A percentile compares a stretch with the other conserved stretches of the same genome.
phyloP scores from a whole-genome alignment of 2,329 filamentous ascomycete species.

The Aspergillus sp. region DNA sequence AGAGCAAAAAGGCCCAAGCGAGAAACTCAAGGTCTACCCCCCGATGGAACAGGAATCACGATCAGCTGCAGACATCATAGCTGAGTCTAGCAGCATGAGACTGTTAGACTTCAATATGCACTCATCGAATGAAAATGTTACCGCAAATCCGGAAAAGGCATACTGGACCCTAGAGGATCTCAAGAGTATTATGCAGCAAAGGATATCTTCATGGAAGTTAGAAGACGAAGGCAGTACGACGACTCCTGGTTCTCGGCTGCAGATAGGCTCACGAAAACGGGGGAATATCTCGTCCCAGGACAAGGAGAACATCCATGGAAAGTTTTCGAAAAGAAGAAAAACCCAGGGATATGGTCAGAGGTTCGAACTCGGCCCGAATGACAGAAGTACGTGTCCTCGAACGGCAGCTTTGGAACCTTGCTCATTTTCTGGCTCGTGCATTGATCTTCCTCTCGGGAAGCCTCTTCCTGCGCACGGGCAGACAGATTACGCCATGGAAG shows the following conservation, averaged over 20 bases:
- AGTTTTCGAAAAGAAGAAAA: background rate
- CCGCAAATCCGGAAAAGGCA: background rate
- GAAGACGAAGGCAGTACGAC: background rate
- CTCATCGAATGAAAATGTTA: background rate
- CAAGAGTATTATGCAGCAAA: slow-evolving; percentile 18
- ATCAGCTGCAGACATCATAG: background rate
- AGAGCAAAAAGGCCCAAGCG: background rate
- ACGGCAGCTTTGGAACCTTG: background rate
- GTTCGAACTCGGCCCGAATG: background rate
- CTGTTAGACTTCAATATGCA: slow-evolving; percentile 18
- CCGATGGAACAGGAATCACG: background rate
- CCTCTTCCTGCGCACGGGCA: background rate
- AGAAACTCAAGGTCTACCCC: background rate
- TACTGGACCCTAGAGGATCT: slow-evolving; percentile 28
- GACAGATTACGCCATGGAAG: background rate
- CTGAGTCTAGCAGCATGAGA: slow-evolving; percentile 1
- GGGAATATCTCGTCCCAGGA: background rate
- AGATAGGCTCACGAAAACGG: slow-evolving; percentile 3
- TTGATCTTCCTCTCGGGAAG: background rate
- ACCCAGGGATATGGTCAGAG: background rate
- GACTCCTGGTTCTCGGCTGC: background rate
- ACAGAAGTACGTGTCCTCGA: background rate
- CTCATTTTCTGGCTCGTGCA: background rate
- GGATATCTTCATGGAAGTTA: slow-evolving; percentile 15
- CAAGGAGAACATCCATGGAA: background rate